These are phyloP conservation scores for Ascochyta rabiei DNA, from an alignment of 2,329 filamentous ascomycete genomes.

Conservation along the genomic window DNA sequence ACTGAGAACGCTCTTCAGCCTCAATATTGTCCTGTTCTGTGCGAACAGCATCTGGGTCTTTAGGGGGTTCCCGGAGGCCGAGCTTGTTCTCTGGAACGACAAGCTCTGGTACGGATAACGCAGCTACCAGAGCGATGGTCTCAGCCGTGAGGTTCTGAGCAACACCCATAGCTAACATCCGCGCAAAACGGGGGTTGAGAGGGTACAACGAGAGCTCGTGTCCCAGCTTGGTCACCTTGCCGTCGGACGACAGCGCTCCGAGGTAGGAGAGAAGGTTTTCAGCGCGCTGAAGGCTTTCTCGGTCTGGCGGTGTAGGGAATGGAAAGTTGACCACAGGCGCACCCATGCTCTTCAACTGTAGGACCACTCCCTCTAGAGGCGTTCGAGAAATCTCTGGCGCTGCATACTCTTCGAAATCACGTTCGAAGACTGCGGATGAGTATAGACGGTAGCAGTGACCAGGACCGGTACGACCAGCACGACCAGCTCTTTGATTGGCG, in stretches of 20 bases:
- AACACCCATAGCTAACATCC: slow-evolving; percentile 88
- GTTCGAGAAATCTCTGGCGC: slow-evolving; percentile 89
- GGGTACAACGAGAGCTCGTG: slow-evolving; percentile 87
- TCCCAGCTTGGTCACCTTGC: slow-evolving; percentile 79
- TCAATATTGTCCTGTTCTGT: slow-evolving; percentile 72
- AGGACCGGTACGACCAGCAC: slow-evolving; percentile 92
- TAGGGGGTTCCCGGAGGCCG: slow-evolving; percentile 61
- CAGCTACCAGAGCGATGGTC: slow-evolving; percentile 86
- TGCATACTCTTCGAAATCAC: slow-evolving; percentile 84
- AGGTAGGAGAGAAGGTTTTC: slow-evolving; percentile 87
- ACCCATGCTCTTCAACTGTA: slow-evolving; percentile 95
- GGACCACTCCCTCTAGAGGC: slow-evolving; percentile 85
- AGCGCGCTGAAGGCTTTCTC: slow-evolving; percentile 75
- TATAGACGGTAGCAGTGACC: slow-evolving; percentile 96
- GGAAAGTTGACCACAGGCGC: slow-evolving; percentile 93
- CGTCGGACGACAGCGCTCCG: slow-evolving; percentile 73
- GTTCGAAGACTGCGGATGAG: slow-evolving; percentile 90
- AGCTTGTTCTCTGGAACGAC: slow-evolving; percentile 84
- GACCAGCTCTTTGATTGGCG: slow-evolving; percentile 87
- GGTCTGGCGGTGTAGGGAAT: slow-evolving; percentile 88
- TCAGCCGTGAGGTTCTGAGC: slow-evolving; percentile 82
- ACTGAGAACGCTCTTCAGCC: slow-evolving; percentile 71
- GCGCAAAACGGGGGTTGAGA: slow-evolving; percentile 85
- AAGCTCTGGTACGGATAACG: slow-evolving; percentile 84
- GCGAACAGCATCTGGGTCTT: slow-evolving; percentile 55